phyloP scores from a whole-genome alignment of 2,329 filamentous ascomycete genomes.

The Xylariaceae sp. region DNA sequence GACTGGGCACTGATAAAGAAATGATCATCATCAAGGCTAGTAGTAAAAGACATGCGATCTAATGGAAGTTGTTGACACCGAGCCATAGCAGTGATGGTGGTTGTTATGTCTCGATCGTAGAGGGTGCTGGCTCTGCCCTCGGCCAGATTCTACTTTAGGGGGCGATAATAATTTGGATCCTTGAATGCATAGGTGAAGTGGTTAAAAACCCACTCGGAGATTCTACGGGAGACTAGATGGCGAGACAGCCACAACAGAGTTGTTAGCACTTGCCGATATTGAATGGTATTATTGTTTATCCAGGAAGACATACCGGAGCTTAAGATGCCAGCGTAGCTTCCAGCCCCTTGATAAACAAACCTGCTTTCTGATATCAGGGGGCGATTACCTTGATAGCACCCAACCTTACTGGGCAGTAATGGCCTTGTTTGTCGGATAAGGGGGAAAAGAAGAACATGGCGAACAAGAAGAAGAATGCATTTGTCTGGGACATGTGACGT shows the following conservation, averaged over 20 bases:
- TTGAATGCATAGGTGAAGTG: too few species aligned
- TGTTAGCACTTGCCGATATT: not conserved
- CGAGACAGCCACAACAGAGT: not conserved
- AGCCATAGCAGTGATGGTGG: constrained; percentile 7
- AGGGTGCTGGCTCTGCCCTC: not conserved
- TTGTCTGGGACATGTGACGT: not conserved
- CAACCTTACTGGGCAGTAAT: not conserved
- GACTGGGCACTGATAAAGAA: constrained; percentile 28
- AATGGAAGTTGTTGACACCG: constrained; percentile 1
- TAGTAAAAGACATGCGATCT: constrained; percentile 11
- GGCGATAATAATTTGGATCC: constrained; percentile 14
- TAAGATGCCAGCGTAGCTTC: not conserved
- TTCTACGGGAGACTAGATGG: not conserved
- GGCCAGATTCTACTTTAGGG: constrained; percentile 9
- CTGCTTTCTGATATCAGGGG: not conserved
- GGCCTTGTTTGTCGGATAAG: not conserved
- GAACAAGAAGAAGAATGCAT: too few species aligned
- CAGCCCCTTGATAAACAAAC: not conserved
- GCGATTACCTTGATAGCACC: not conserved
- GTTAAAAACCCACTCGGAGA: too few species aligned
- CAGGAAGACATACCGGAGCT: too few species aligned
- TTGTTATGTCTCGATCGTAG: constrained; percentile 2
- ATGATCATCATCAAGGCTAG: constrained; percentile 22
- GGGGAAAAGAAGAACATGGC: too few species aligned
- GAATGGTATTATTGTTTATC: not conserved